Evolutionary conservation across 306 rosid species (phyloP).

Genomic region (Prunus armeniaca): DNA sequence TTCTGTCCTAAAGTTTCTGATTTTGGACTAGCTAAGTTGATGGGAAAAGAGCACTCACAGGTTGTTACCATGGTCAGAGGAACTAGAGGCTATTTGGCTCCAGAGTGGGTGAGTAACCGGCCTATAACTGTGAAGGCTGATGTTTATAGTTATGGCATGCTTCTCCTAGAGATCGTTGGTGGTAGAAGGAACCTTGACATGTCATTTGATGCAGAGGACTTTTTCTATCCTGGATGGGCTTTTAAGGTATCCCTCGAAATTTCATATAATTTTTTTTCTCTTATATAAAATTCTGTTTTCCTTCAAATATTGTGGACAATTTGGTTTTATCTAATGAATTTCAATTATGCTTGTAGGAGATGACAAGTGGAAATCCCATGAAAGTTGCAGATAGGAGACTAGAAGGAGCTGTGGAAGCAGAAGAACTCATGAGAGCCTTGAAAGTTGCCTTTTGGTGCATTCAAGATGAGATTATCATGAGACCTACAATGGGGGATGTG

Average conservation of each 20-base stretch:
- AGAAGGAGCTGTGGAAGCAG: slow-evolving; percentile 76
- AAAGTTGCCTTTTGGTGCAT: slow-evolving; percentile 94
- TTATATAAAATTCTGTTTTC: neutral
- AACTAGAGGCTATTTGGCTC: slow-evolving; percentile 94
- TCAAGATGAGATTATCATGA: slow-evolving; percentile 72
- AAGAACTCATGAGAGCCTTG: slow-evolving; percentile 60
- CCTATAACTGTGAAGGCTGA: slow-evolving; percentile 96
- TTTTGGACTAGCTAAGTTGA: slow-evolving; percentile 90
- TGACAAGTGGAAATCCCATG: slow-evolving; percentile 51
- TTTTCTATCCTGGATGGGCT: slow-evolving; percentile 98
- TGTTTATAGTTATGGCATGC: slow-evolving; percentile 94
- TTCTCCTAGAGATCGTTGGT: slow-evolving; percentile 88
- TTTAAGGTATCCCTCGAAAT: slow-evolving; percentile 50
- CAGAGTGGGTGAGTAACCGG: slow-evolving; percentile 94
- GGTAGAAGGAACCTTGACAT: slow-evolving; percentile 92
- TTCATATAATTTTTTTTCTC: neutral
- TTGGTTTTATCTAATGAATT: neutral
- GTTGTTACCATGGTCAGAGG: slow-evolving; percentile 97
- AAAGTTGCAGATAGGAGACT: slow-evolving; percentile 76
- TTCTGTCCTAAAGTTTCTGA: slow-evolving; percentile 93
- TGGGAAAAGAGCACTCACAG: slow-evolving; percentile 94
- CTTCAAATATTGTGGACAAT: neutral
- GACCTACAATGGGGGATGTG: slow-evolving; percentile 95
- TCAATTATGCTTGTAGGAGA: slow-evolving; percentile 44
- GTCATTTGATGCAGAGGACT: slow-evolving; percentile 78